phyloP scores from a whole-genome alignment of 2,329 filamentous ascomycete genomes.

The Ophiobolus disseminans region DNA sequence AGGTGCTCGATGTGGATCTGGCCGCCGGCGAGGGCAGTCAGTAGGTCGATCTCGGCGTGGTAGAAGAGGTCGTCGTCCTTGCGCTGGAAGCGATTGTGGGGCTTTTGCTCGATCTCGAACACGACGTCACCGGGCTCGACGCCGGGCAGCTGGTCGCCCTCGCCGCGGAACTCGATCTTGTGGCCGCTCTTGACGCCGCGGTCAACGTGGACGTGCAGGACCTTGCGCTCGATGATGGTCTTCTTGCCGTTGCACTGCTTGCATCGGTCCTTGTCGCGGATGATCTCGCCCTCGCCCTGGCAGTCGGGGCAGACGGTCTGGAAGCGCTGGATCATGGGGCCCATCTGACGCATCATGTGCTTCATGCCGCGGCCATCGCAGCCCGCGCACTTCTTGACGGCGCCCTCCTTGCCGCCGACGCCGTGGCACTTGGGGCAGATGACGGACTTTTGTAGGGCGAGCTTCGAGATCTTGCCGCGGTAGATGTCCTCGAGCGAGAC shows the following conservation, averaged over 20 bases:
- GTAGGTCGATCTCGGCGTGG: conserved; percentile 91
- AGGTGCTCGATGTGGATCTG: conserved; percentile 93
- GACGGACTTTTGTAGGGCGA: conserved; percentile 95
- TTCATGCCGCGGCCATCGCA: conserved; percentile 98
- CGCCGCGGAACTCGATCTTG: conserved; percentile 95
- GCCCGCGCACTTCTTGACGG: conserved; percentile 89
- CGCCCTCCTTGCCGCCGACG: conserved; percentile 93
- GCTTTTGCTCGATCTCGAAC: conserved; percentile 99
- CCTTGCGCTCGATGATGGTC: conserved; percentile 95
- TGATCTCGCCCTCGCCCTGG: conserved; percentile 94
- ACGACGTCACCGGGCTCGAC: conserved; percentile 94
- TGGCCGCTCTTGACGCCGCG: conserved; percentile 91
- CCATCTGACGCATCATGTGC: conserved; percentile 99
- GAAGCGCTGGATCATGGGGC: conserved; percentile 99
- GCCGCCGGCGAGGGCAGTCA: conserved; percentile 92
- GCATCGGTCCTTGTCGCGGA: conserved; percentile 97
- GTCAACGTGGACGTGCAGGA: conserved; percentile 97
- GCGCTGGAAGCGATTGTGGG: conserved; percentile 92
- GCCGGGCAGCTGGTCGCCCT: conserved; percentile 94
- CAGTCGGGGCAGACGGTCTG: conserved; percentile 99
- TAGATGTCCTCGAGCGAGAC: conserved; percentile 98
- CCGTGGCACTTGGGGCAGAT: conserved; percentile 96
- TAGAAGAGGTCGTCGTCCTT: conserved; percentile 97
- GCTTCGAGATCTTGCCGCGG: conserved; percentile 95
- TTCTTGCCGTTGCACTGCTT: conserved; percentile 98